Conservation (phyloP, 2,329 filamentous ascomycete genomes). For the Cordyceps pruinosa region DNA sequence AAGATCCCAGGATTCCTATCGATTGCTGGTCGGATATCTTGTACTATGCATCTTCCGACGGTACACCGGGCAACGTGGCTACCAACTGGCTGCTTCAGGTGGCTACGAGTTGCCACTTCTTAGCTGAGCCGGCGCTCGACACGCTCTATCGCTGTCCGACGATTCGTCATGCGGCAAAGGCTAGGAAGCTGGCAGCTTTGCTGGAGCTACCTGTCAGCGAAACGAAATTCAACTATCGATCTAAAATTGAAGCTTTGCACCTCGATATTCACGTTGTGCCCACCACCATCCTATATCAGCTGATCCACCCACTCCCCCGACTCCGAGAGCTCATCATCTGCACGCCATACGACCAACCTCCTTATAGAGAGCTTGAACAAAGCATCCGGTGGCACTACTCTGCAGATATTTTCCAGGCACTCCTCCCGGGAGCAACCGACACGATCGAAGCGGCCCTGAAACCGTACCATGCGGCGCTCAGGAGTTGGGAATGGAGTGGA, state of each 20-base stretch:
- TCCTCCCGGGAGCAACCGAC: constrained; percentile 46
- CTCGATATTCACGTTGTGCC: constrained; percentile 63
- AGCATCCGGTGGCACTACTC: constrained; percentile 65
- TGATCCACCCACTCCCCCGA: constrained; percentile 59
- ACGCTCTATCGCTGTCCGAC: constrained; percentile 65
- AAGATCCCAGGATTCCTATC: constrained; percentile 52
- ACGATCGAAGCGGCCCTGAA: constrained; percentile 23
- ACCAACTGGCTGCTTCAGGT: constrained; percentile 59
- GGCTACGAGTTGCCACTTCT: constrained; percentile 55
- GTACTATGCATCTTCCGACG: constrained; percentile 52
- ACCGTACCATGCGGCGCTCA: constrained; percentile 30
- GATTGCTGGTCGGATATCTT: constrained; percentile 65
- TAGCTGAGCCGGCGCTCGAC: constrained; percentile 65
- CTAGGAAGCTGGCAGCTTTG: constrained; percentile 39
- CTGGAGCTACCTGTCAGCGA: constrained; percentile 46
- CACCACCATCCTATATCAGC: constrained; percentile 32
- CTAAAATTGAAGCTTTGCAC: constrained; percentile 63
- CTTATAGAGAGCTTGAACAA: constrained; percentile 52
- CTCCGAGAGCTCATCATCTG: constrained; percentile 66
- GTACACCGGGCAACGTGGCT: constrained; percentile 34
- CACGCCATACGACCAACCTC: constrained; percentile 61
- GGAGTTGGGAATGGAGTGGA: constrained; percentile 57
- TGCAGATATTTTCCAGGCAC: constrained; percentile 53
- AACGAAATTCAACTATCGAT: constrained; percentile 56
- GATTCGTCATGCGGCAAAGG: constrained; percentile 42